A percentile compares a stretch with the other conserved stretches of the same genome.
Evolutionary conservation across 1,284 basidiomycete genomes (phyloP).

Genomic region (Testicularia cyperi): DNA sequence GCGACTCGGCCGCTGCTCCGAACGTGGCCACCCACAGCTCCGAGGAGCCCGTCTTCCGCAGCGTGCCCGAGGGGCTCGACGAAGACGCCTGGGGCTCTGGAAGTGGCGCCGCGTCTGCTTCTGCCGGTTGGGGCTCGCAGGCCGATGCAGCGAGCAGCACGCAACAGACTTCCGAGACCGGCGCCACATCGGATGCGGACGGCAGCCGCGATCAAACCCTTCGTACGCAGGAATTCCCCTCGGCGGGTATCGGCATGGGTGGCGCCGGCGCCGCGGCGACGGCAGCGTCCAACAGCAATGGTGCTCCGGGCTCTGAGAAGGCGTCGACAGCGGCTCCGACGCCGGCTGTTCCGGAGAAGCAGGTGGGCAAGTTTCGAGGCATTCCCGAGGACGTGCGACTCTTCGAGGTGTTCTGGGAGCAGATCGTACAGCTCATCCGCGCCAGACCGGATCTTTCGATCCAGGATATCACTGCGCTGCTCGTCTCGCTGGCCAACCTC

Average conservation of each 20-base stretch:
- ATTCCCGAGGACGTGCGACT: constrained; percentile 58
- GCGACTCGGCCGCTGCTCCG: constrained; percentile 47
- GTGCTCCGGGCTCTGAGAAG: constrained; percentile 16
- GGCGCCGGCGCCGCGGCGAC: not conserved
- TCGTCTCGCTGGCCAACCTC: constrained; percentile 55
- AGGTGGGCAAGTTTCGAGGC: constrained; percentile 52
- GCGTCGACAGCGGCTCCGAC: constrained; percentile 10
- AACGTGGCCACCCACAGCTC: constrained; percentile 56
- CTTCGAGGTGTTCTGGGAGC: constrained; percentile 60
- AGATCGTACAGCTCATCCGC: constrained; percentile 56
- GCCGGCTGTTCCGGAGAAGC: constrained; percentile 15
- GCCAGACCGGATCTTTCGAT: constrained; percentile 58
- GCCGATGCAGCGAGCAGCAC: constrained; percentile 29
- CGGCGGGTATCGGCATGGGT: constrained; percentile 11
- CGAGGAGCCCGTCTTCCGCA: constrained; percentile 40
- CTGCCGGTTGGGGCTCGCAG: constrained; percentile 30
- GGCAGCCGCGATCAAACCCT: constrained; percentile 11
- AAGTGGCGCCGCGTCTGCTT: constrained; percentile 7
- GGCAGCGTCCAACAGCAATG: constrained; percentile 3
- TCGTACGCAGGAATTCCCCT: constrained; percentile 26
- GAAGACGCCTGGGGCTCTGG: constrained; percentile 47
- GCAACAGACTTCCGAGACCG: constrained; percentile 17
- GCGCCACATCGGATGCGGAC: constrained; percentile 12
- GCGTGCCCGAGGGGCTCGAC: constrained; percentile 50
- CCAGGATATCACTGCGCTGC: constrained; percentile 54